Evolutionary conservation across 495 filamentous ascomycete species (phyloP).

Genomic region (Neurospora sp.): DNA sequence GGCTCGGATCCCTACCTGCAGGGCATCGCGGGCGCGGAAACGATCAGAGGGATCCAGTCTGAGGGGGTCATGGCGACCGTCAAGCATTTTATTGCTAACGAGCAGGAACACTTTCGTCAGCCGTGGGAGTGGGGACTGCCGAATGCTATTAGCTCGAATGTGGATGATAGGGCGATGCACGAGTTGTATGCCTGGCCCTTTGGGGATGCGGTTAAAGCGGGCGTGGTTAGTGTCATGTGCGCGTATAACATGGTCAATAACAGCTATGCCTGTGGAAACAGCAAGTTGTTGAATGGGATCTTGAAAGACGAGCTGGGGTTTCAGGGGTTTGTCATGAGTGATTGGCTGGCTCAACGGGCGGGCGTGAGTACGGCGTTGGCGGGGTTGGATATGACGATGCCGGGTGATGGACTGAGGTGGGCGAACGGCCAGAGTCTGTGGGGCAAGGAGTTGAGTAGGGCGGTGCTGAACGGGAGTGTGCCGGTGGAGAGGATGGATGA

Average conservation of each 20-base stretch:
- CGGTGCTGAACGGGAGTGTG: constrained; percentile 73
- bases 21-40: constrained; percentile 51
- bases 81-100: constrained; percentile 67
- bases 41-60: constrained; percentile 63
- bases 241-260: constrained; percentile 87
- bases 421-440: constrained; percentile 68
- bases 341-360: constrained; percentile 84
- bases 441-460: constrained; percentile 65
- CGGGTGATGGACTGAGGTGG: constrained; percentile 77
- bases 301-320: constrained; percentile 92
- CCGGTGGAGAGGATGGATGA: constrained; percentile 80
- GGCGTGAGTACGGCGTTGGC: constrained; percentile 72
- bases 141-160: constrained; percentile 67
- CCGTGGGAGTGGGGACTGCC: constrained; percentile 72
- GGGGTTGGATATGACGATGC: constrained; percentile 93
- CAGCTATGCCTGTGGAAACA: constrained; percentile 84
- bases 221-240: constrained; percentile 86
- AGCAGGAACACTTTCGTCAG: constrained; percentile 68
- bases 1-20: constrained; percentile 67
- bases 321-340: constrained; percentile 85
- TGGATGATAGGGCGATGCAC: constrained; percentile 72
- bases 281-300: constrained; percentile 84
- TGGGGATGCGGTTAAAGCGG: constrained; percentile 71
- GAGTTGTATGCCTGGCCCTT: constrained; percentile 91
- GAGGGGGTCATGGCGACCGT: constrained; percentile 61